Base-by-base conservation (phyloP, 1,284 basidiomycete genomes). In the Ceratobasidium sp. region DNA sequence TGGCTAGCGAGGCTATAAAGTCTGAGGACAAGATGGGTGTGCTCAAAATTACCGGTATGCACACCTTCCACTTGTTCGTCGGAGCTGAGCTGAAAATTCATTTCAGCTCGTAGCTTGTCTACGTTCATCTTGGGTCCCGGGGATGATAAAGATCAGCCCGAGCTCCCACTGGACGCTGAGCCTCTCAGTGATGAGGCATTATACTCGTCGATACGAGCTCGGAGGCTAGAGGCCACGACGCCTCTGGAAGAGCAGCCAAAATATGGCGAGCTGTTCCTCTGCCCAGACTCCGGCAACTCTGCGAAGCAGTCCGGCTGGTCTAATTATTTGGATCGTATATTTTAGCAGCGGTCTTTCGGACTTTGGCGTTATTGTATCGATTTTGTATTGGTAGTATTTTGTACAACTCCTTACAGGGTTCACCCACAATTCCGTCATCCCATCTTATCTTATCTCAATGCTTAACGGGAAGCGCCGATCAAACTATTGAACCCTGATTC, bases 1-100 rank as follows among this genome's bases (percentile, higher is more conserved):
- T 73, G 70, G 70, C 70, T 15, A 62, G 57, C 17, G 57, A 73
- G 46, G 57, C 70, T 6, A 73, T 73, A 62, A n/a, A 37, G 34
- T 73, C 70, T 1, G 70, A 73, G 43, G 70, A 73, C 29, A 73
- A 73, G 44, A 73, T 73, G 70, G 70, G 70, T 13, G 70, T 73
- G 46, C 70, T 73, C 44, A 62, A 62, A n/a, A 29, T 73, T 34
- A 73, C 70, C 34, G 59, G 70, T 73, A 57, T 51, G 70, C 37
- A 34, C 51, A 19, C 9, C 40, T 37, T 17, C 25, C n/a, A 32
- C 11, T 7, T 54, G n/a, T 49, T 62, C 43, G 37, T 62, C 70
- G 59, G 52, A 52, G 70, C 17, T 62, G 59, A 51, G 70, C 59
- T 73, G 44, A 73, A 62, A 15, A 37, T 62, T 34, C 68, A 62